These are phyloP conservation scores for Monosporascus sp. DNA, from an alignment of 2,329 filamentous ascomycete genomes.

Conservation along the genomic window DNA sequence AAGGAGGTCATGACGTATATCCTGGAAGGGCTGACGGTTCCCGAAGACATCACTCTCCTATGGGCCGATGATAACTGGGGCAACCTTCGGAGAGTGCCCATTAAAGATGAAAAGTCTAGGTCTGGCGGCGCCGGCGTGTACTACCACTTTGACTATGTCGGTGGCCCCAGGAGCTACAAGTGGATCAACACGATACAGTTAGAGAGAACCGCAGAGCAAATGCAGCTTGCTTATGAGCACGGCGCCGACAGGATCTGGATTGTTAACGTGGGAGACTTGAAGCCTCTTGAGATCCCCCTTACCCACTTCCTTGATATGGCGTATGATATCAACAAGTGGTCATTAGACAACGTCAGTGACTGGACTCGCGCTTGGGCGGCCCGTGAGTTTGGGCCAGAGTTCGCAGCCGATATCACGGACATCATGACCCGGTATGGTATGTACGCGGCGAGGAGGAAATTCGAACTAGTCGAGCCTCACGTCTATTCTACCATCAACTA, in stretches of 20 bases:
- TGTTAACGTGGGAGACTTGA: conserved; percentile 60
- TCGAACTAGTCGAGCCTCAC: conserved; percentile 50
- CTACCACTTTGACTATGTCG: conserved; percentile 51
- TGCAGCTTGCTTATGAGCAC: conserved; percentile 54
- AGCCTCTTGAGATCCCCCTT: conserved; percentile 58
- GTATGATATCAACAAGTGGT: conserved; percentile 55
- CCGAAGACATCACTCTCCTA: conserved; percentile 56
- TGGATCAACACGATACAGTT: conserved; percentile 64
- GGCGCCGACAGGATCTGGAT: conserved; percentile 57
- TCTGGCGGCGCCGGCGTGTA: conserved; percentile 55
- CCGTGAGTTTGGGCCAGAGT: conserved; percentile 48
- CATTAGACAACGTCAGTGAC: conserved; percentile 45
- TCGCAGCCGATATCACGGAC: conserved; percentile 42
- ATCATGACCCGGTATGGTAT: conserved; percentile 50
- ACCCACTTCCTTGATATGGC: conserved; percentile 64
- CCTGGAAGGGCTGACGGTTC: conserved; percentile 54
- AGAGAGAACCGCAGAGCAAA: conserved; percentile 60
- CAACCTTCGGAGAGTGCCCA: conserved; percentile 52
- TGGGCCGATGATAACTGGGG: conserved; percentile 62
- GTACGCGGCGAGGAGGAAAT: conserved; percentile 53
- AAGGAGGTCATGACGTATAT: conserved; percentile 70
- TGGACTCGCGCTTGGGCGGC: conserved; percentile 54
- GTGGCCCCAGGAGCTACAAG: conserved; percentile 53
- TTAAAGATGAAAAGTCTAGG: conserved; percentile 46
- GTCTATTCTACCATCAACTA: conserved; percentile 57